Percentiles rank a stretch among this genome's conserved stretches.
Evolutionary conservation across 345 rosid species (phyloP).

Genomic region (Populus deltoides): DNA sequence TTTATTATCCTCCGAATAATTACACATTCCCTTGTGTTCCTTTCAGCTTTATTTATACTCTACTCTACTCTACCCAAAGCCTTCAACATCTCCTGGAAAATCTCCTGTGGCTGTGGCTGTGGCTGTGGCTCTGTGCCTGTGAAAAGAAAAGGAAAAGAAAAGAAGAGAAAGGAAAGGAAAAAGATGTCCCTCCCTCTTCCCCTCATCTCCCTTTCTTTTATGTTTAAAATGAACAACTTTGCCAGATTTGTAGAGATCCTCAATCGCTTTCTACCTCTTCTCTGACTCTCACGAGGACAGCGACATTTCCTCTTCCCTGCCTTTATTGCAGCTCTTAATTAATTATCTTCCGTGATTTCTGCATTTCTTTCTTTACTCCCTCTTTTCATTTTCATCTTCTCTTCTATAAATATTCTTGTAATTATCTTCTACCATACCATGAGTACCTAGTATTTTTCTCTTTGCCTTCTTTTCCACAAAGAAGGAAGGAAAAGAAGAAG

Average conservation of each 20-base stretch:
- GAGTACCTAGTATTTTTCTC: background rate
- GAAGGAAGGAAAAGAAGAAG: no score
- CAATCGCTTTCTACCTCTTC: constrained; percentile 24
- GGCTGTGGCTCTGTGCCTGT: background rate
- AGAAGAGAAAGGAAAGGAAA: background rate
- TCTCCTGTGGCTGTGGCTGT: background rate
- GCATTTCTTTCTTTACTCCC: background rate
- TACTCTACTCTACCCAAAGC: background rate
- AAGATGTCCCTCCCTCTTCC: background rate
- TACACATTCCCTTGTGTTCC: constrained; percentile 6
- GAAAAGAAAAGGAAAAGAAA: background rate
- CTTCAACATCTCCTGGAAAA: background rate
- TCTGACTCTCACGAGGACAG: constrained; percentile 41
- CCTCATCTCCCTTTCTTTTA: background rate
- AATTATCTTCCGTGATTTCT: constrained; percentile 16
- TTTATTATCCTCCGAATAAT: constrained; percentile 2
- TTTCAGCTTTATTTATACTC: background rate
- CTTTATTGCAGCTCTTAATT: background rate
- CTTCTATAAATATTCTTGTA: background rate
- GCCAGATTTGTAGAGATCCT: constrained; percentile 35
- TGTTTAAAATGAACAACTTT: constrained; percentile 3
- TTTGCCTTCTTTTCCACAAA: background rate
- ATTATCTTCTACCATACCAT: background rate
- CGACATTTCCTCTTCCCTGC: constrained; percentile 25
- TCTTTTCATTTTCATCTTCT: background rate